These are phyloP conservation scores for Triticum turgidum DNA, from an alignment of 176 grass and related monocot genomes.

Conservation along the genomic window DNA sequence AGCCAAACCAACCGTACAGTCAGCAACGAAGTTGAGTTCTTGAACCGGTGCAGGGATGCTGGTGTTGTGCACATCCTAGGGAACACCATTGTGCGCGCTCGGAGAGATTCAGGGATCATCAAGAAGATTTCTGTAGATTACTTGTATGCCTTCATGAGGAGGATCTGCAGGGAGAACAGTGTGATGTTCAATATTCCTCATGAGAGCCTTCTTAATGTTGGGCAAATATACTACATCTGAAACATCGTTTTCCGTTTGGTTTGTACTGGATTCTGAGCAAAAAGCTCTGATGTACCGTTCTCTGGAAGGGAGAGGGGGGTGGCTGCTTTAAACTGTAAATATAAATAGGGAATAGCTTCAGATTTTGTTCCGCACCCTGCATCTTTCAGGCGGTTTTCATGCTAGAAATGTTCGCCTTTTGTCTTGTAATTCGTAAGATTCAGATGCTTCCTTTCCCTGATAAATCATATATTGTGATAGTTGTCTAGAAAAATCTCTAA, in stretches of 20 bases:
- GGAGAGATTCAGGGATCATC: conserved; percentile 64
- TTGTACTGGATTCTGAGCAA: not conserved
- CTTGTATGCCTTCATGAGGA: conserved; percentile 88
- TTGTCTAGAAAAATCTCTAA: not conserved
- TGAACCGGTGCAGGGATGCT: conserved; percentile 85
- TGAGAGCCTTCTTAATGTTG: conserved; percentile 91
- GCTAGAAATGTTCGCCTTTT: not conserved
- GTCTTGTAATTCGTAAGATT: not conserved
- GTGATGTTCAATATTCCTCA: conserved; percentile 91
- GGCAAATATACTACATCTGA: conserved; percentile 88
- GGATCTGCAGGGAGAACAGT: conserved; percentile 93
- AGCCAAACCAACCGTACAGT: conserved; percentile 42
- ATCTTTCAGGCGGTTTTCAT: not conserved
- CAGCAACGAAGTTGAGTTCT: conserved; percentile 76
- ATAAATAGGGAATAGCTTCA: conserved; percentile 11
- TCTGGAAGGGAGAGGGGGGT: not conserved
- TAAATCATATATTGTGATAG: not conserved
- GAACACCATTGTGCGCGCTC: conserved; percentile 82
- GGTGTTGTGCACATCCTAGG: conserved; percentile 96
- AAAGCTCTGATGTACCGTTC: not conserved
- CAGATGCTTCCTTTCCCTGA: not conserved
- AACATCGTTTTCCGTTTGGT: not conserved
- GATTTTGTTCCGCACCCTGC: not conserved
- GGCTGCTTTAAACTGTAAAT: conserved; percentile 22
- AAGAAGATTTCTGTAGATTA: conserved; percentile 82